phyloP scores from a whole-genome alignment of 148 eudicot species.

The Polygonum aviculare region DNA sequence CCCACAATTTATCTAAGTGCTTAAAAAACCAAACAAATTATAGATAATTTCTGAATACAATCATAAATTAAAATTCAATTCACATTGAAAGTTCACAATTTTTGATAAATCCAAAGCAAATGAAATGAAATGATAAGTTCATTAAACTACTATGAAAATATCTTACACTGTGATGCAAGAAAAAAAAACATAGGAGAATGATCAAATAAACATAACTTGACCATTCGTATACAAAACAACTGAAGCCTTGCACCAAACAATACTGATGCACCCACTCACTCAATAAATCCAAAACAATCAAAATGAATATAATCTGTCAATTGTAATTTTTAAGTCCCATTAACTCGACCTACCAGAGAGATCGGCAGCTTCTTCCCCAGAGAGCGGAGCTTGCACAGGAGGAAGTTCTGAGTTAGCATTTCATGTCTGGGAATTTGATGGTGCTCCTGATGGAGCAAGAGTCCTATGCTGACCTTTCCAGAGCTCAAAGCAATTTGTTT shows the following conservation, averaged over 20 bases:
- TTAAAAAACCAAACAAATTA: too few relatives aligned
- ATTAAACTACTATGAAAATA: neutral
- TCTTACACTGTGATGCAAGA: neutral
- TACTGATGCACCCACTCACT: neutral
- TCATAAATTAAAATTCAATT: too few relatives aligned
- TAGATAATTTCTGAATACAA: too few relatives aligned
- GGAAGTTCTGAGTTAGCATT: conserved; percentile 25
- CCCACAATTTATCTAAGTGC: too few relatives aligned
- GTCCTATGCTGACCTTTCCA: conserved; percentile 36
- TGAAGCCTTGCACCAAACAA: neutral
- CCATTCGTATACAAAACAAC: neutral
- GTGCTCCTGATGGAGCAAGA: conserved; percentile 24
- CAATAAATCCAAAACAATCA: neutral
- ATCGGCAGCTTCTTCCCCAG: conserved; percentile 11
- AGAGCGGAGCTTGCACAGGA: conserved; percentile 28
- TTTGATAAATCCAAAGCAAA: too few relatives aligned
- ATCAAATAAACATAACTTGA: neutral
- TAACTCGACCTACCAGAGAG: conserved; percentile 24
- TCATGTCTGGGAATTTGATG: conserved; percentile 17
- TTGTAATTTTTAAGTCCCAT: neutral
- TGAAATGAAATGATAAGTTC: too few relatives aligned
- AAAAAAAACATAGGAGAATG: neutral
- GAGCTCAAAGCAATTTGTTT: conserved; percentile 62
- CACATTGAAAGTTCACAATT: too few relatives aligned
- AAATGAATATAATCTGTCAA: neutral